Conservation (phyloP, 2,329 filamentous ascomycete species). For the Aphanoascus verrucosus region DNA sequence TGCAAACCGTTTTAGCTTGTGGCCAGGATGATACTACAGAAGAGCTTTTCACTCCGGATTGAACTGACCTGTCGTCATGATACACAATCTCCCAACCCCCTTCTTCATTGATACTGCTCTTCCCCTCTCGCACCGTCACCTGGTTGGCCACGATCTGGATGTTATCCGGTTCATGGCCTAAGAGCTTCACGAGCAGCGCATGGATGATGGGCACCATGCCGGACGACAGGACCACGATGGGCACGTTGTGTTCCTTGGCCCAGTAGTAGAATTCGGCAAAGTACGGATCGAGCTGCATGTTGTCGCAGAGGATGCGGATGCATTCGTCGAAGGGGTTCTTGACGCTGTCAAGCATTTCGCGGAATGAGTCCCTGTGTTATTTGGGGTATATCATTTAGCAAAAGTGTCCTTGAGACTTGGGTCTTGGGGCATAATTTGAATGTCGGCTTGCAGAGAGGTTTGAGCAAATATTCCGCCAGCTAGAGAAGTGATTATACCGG, state of each 20-base stretch:
- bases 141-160: slow-evolving; percentile 89
- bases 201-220: slow-evolving; percentile 91
- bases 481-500: slow-evolving; percentile 38
- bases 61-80: slow-evolving; percentile 63
- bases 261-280: slow-evolving; percentile 84
- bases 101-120: slow-evolving; percentile 63
- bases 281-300: slow-evolving; percentile 78
- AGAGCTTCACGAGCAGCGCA: slow-evolving; percentile 64
- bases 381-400: not conserved
- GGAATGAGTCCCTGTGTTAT: slow-evolving; percentile 59
- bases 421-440: not conserved
- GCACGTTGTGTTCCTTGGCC: slow-evolving; percentile 70
- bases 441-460: not conserved
- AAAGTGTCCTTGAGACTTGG: not conserved
- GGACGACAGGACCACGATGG: slow-evolving; percentile 80
- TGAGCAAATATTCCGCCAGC: not conserved
- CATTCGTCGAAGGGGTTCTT: slow-evolving; percentile 70
- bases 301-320: slow-evolving; percentile 63
- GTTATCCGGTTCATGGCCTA: slow-evolving; percentile 66
- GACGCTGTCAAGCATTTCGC: slow-evolving; percentile 84
- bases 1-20: not conserved
- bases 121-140: slow-evolving; percentile 54
- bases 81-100: slow-evolving; percentile 81
- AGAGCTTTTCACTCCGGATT: no score
- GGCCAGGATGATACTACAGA: no score